Percentiles rank a stretch among this genome's conserved stretches.
Conservation (phyloP, 192 early-diverging fungal species). For the Linnemannia zychae region DNA sequence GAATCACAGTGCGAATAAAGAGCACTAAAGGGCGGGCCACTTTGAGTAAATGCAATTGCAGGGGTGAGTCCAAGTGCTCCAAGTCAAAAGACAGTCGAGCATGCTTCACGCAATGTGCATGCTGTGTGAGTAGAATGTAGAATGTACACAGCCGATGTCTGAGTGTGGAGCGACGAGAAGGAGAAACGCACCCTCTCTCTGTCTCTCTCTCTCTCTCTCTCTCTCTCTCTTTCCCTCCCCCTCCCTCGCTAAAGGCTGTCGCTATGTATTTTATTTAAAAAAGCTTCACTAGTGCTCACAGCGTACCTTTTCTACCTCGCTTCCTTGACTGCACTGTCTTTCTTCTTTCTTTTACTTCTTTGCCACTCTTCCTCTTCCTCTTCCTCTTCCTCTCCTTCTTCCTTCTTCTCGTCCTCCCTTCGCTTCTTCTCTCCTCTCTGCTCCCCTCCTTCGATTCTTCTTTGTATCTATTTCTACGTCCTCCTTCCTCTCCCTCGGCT, state of each 20-base stretch:
- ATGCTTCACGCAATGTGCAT: background rate
- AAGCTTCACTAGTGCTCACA: no score
- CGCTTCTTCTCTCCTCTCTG: background rate
- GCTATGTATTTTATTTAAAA: no score
- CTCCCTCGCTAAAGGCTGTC: no score
- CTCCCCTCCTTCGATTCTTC: background rate
- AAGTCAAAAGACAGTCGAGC: background rate
- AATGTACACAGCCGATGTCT: no score
- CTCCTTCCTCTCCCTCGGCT: background rate
- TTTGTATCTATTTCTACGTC: background rate
- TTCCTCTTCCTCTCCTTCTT: slow-evolving; percentile 7
- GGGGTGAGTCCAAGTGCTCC: background rate
- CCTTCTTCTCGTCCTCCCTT: background rate
- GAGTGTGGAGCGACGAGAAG: no score
- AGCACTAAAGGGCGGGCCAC: background rate
- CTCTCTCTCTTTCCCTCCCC: no score
- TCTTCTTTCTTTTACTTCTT: background rate
- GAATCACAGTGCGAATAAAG: background rate
- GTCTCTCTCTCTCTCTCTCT: no score
- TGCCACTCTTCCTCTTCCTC: background rate
- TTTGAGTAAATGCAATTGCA: no score
- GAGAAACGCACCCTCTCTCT: no score
- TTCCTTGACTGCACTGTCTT: background rate
- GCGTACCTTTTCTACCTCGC: background rate
- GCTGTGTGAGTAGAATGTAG: no score